Percentiles rank a stretch among this genome's conserved stretches.
Conservation (phyloP, 192 early-diverging fungal genomes). For the Podila epigama region DNA sequence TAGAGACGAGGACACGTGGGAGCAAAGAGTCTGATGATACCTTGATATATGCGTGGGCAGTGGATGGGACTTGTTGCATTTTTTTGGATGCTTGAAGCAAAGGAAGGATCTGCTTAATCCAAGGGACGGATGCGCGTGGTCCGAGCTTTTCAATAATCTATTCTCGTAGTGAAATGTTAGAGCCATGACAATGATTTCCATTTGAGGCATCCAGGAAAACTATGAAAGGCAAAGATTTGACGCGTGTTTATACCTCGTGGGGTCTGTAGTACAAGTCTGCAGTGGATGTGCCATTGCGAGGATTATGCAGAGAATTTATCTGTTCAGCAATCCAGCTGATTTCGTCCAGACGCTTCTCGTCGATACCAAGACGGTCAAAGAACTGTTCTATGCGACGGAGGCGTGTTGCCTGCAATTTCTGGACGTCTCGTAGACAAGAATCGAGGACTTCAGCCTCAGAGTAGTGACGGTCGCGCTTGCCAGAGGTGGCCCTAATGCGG, state of each 20-base stretch:
- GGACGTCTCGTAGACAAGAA: slow-evolving; percentile 38
- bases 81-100: slow-evolving; percentile 25
- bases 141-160: slow-evolving; percentile 27
- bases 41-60: slow-evolving; percentile 16
- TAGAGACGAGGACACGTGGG: background rate
- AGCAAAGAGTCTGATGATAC: background rate
- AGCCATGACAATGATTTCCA: background rate
- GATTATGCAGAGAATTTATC: slow-evolving; percentile 13
- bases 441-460: slow-evolving; percentile 37
- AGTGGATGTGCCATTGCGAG: background rate
- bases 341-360: slow-evolving; percentile 38
- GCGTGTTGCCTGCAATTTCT: slow-evolving; percentile 22
- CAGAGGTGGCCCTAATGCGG: slow-evolving; percentile 6
- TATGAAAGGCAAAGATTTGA: background rate
- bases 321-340: slow-evolving; percentile 36
- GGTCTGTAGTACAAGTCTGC: slow-evolving; percentile 2
- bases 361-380: slow-evolving; percentile 36
- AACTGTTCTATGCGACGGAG: slow-evolving; percentile 38
- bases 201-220: background rate
- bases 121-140: slow-evolving; percentile 13
- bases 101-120: slow-evolving; percentile 37
- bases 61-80: slow-evolving; percentile 20
- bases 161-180: background rate
- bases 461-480: slow-evolving; percentile 29
- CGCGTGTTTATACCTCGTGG: slow-evolving; percentile 18